Evolutionary conservation across 2,329 filamentous ascomycete genomes (phyloP).

Genomic region (Pseudogymnoascus sp.): DNA sequence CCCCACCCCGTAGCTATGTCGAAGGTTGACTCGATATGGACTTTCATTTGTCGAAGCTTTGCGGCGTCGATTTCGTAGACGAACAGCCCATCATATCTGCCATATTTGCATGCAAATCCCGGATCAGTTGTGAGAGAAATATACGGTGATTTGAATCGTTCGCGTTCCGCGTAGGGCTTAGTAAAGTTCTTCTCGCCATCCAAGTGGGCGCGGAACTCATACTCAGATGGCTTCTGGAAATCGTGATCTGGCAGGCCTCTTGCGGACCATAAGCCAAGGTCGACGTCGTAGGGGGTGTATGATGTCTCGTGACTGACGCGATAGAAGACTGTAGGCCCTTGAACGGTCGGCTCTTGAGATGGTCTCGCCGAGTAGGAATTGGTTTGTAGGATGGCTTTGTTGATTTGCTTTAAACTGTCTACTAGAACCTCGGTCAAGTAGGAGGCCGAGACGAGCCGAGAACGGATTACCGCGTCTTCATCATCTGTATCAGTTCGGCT

Average conservation of each 20-base stretch:
- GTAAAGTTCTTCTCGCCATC: too few species aligned
- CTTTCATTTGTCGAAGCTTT: background rate
- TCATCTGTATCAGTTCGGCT: background rate
- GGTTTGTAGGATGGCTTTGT: background rate
- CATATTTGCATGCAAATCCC: background rate
- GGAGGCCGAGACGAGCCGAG: background rate
- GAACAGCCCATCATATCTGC: background rate
- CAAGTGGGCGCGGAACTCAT: background rate
- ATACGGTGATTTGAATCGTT: too few species aligned
- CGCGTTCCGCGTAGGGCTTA: too few species aligned
- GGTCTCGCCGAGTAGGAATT: too few species aligned
- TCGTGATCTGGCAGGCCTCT: background rate
- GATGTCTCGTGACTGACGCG: background rate
- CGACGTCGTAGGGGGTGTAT: background rate
- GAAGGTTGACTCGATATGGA: background rate
- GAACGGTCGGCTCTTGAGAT: background rate
- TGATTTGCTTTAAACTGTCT: background rate
- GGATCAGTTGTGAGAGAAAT: background rate
- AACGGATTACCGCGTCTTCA: background rate
- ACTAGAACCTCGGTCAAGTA: background rate
- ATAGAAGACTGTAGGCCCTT: background rate
- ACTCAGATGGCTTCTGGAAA: background rate
- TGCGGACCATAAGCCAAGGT: background rate
- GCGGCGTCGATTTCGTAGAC: background rate
- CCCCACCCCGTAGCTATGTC: too few species aligned